Base-by-base conservation (phyloP, 1,284 basidiomycete species). In the Termitomyces sp. region DNA sequence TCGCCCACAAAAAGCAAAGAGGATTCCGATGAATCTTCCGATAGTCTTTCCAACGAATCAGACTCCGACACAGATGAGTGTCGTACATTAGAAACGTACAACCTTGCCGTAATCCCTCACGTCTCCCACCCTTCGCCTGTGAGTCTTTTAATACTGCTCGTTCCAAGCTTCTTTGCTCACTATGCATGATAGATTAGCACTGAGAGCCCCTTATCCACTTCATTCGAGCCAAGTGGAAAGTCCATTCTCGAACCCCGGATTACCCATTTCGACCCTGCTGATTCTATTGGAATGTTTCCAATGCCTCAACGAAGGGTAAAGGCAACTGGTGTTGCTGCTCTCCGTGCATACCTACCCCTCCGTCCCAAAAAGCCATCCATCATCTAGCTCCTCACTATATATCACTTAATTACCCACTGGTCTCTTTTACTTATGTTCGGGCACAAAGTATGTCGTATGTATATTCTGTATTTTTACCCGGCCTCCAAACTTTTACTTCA, bases 261-360 rank as follows among this genome's bases (percentile, higher is more conserved):
- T 34, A 46, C 52, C 30, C 37, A 59, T 30, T 53, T 63, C 18
- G 51, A 61, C 33, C 59, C 61, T 43, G 55, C 58, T n/a, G 60
- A 69, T 10, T 60, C 62, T 33, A 61, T 68, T 21, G 63, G 61
- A 19, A 60, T 45, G 37, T 68, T 68, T 56, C 66, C 68, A 5
- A 59, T 65, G 33, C 62, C 61, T 7, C 24, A 48, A 41, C 46
- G 21, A 45, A 50, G 46, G 19, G 35, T 21, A 21, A 59, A 54
- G 45, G 19, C 48, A 11, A 50, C 47, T 41, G 41, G 49, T 5
- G 56, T 62, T 42, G 35, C 54, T 3, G 46, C 58, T 18, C 50
- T 64, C 39, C 55, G 57, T 31, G 30, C 60, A 14, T 57, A 57
- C 26, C 43, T 64, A 39, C 58, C 59, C 34, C 35, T 49, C 14